Evolutionary conservation across 2,329 filamentous ascomycete species (phyloP).

Genomic region (Camillea tinctor): DNA sequence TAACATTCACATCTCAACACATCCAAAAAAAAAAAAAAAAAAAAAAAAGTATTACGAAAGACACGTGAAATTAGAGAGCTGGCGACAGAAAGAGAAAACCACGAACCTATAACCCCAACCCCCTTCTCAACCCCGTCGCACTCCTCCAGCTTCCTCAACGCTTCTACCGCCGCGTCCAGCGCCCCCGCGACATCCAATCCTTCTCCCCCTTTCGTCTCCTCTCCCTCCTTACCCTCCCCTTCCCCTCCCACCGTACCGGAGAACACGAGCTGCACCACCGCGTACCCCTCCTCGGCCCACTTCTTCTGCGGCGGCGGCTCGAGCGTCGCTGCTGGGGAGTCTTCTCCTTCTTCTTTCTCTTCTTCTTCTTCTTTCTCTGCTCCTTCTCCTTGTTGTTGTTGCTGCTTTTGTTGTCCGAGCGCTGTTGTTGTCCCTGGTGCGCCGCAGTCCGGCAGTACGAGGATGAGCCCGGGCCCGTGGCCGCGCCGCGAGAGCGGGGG

Average conservation of each 20-base stretch:
- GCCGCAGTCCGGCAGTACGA: slow-evolving; percentile 28
- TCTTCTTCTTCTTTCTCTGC: too few relatives aligned
- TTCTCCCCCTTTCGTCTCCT: slow-evolving; percentile 5
- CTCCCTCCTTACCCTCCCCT: slow-evolving; percentile 2
- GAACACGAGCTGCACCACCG: slow-evolving; percentile 54
- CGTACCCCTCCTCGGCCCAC: slow-evolving; percentile 71
- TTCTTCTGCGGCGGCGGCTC: slow-evolving; percentile 59
- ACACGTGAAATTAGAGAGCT: too few relatives aligned
- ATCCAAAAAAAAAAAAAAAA: neutral
- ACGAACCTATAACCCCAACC: slow-evolving; percentile 38
- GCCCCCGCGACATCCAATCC: slow-evolving; percentile 9
- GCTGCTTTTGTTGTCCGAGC: neutral
- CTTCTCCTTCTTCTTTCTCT: too few relatives aligned
- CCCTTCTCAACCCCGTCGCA: slow-evolving; percentile 40
- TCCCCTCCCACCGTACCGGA: too few relatives aligned
- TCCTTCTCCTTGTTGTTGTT: too few relatives aligned
- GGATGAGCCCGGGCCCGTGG: slow-evolving; percentile 37
- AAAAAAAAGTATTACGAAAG: too few relatives aligned
- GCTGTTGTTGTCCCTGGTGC: slow-evolving; percentile 17
- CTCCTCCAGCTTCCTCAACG: slow-evolving; percentile 19
- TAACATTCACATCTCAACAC: too few relatives aligned
- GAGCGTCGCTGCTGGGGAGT: too few relatives aligned
- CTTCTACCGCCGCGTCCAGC: slow-evolving; percentile 11
- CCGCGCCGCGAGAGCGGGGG: slow-evolving; percentile 37
- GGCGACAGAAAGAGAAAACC: neutral